A percentile compares a stretch with the other conserved stretches of the same genome.
Evolutionary conservation across 2,329 filamentous ascomycete species (phyloP).

Genomic region (Colletotrichum magnum): DNA sequence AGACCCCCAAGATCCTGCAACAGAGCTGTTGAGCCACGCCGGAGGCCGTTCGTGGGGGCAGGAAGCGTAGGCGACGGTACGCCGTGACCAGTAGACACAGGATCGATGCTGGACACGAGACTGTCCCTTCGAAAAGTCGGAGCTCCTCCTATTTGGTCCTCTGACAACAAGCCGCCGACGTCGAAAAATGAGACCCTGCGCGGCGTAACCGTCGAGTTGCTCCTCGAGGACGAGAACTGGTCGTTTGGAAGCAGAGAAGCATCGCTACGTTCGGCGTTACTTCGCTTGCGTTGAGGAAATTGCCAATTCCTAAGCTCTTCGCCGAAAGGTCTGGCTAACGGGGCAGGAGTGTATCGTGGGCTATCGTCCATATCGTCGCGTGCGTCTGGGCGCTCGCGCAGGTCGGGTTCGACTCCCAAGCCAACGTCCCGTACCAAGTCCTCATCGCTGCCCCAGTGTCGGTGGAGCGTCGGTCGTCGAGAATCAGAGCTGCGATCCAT

Average conservation of each 20-base stretch:
- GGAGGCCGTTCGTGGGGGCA: slow-evolving; percentile 60
- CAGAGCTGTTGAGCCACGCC: slow-evolving; percentile 70
- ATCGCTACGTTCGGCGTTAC: slow-evolving; percentile 59
- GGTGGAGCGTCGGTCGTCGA: slow-evolving; percentile 67
- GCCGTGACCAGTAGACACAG: slow-evolving; percentile 48
- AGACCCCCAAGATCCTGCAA: slow-evolving; percentile 72
- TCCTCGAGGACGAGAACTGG: slow-evolving; percentile 52
- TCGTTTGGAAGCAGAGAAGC: slow-evolving; percentile 58
- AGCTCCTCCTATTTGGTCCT: slow-evolving; percentile 54
- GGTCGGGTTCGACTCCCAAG: slow-evolving; percentile 71
- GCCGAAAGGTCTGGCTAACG: slow-evolving; percentile 48
- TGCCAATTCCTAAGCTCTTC: slow-evolving; percentile 63
- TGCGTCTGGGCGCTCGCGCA: slow-evolving; percentile 56
- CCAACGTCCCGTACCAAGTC: slow-evolving; percentile 88
- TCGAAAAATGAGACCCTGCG: slow-evolving; percentile 86
- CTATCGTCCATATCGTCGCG: slow-evolving; percentile 40
- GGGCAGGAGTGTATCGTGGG: slow-evolving; percentile 53
- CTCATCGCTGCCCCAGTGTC: slow-evolving; percentile 90
- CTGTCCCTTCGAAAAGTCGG: slow-evolving; percentile 56
- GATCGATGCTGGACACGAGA: slow-evolving; percentile 57
- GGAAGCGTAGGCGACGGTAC: slow-evolving; percentile 60
- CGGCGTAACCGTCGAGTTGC: slow-evolving; percentile 60
- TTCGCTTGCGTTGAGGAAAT: slow-evolving; percentile 58
- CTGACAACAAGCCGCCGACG: slow-evolving; percentile 81
- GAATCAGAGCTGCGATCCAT: slow-evolving; percentile 63